Percentiles rank a stretch among this genome's conserved stretches.
These are phyloP conservation scores for Phytopythium oedochilum DNA, from an alignment of 352 stramenopile species.

Conservation along the genomic window DNA sequence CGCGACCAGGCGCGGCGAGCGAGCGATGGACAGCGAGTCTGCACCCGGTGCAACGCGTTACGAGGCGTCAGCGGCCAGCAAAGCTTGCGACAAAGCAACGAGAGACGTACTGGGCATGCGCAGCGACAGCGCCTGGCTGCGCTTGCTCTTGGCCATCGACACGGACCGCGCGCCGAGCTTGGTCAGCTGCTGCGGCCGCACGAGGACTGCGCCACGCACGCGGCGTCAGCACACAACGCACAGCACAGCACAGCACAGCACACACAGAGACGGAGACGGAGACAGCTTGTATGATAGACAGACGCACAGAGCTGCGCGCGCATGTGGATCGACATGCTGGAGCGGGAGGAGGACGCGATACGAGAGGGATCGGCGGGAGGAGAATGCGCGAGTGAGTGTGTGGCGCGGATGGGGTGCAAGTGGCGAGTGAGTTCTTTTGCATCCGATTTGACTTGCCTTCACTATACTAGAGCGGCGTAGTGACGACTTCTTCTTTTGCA, in stretches of 20 bases:
- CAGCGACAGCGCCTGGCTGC: conserved; percentile 24
- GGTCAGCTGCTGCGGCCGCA: conserved; percentile 29
- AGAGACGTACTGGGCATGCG: conserved; percentile 15
- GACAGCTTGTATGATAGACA: too few species aligned
- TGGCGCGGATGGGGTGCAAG: not conserved
- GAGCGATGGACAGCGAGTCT: conserved; percentile 11
- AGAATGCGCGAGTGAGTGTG: not conserved
- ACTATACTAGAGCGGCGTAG: too few species aligned
- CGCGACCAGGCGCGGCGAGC: conserved; percentile 21
- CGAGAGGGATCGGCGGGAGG: conserved; percentile 3
- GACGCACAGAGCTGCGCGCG: conserved; percentile 44
- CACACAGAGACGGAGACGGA: too few species aligned
- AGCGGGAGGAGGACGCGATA: not conserved
- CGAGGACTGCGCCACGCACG: conserved; percentile 28
- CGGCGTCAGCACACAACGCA: not conserved
- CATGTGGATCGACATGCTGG: conserved; percentile 39
- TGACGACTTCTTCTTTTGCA: too few species aligned
- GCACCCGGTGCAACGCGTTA: not conserved
- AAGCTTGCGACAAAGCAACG: too few species aligned
- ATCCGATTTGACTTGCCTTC: too few species aligned
- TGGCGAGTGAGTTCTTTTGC: too few species aligned
- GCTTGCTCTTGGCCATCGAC: conserved; percentile 23
- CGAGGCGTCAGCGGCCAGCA: not conserved
- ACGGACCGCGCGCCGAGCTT: conserved; percentile 27
- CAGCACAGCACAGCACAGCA: not conserved